Percentiles rank a stretch among this genome's conserved stretches.
phyloP scores from a whole-genome alignment of 1,284 basidiomycete species.

The Irpex lacteus region DNA sequence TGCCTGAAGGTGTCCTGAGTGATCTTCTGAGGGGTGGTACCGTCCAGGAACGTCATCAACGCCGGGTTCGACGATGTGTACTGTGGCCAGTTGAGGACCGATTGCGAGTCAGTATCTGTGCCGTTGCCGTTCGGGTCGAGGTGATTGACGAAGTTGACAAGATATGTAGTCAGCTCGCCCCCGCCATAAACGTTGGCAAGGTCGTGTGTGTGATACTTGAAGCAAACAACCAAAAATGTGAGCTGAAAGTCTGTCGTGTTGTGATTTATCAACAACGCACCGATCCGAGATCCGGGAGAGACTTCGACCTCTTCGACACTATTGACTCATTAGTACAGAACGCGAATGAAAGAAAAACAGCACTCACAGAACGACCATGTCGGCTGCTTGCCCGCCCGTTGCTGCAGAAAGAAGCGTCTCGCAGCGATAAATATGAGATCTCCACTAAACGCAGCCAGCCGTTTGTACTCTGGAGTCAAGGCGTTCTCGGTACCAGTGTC shows the following conservation, averaged over 20 bases:
- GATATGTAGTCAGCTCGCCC: conserved; percentile 10
- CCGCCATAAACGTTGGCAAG: conserved; percentile 6
- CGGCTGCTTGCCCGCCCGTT: conserved; percentile 38
- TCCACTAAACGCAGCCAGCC: conserved; percentile 46
- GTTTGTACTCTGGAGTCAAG: conserved; percentile 47
- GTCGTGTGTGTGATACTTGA: conserved; percentile 11
- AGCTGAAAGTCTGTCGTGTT: background rate
- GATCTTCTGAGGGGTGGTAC: conserved; percentile 1
- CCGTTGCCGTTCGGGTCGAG: conserved; percentile 18
- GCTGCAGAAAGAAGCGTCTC: conserved; percentile 30
- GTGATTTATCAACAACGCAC: background rate
- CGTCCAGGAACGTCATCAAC: conserved; percentile 14
- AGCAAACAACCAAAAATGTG: background rate
- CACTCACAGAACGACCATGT: conserved; percentile 47
- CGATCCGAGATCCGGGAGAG: background rate
- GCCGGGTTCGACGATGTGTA: conserved; percentile 8
- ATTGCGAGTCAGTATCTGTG: background rate
- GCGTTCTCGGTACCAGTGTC: conserved; percentile 43
- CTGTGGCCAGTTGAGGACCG: conserved; percentile 11
- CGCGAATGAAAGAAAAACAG: background rate
- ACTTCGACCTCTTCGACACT: conserved; percentile 47
- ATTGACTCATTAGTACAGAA: background rate
- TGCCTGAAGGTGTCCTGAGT: conserved; percentile 9
- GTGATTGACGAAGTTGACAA: conserved; percentile 18
- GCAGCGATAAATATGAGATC: conserved; percentile 52